Evolutionary conservation across 2,329 filamentous ascomycete genomes (phyloP), one percentile per base, ranked within the genome.

Genomic region (Calycina herbarum): DNA sequence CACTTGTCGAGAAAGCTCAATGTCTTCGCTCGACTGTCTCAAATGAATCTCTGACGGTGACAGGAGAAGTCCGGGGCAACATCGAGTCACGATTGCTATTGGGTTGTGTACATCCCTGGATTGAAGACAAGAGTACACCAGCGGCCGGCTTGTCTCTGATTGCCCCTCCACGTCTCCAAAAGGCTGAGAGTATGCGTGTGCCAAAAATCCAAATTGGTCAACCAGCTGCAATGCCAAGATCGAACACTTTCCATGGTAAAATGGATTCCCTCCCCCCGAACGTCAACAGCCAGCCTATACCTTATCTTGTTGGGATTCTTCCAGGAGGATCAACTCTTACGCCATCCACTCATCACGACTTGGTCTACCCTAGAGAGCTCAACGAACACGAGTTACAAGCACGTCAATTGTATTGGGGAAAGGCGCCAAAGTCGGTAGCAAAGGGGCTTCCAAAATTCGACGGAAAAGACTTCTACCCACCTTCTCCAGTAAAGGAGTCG

Each of bases 401-500:
- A 68, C 83, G 86, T 57, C 81, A 83, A 68, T 76, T 87, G 68
- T 89, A 87, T 73, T 89, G 86, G 85, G 85, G 84, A 10, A 82
- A 84, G 56, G 82, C 83, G 17, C 81, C 85, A 54, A 79, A 77
- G 35, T 80, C 82, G 68, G 79, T 80, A 13, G 79, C 82, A 59
- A 80, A 78, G 40, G 70, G 85, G 1, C 77, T 88, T 51, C 86
- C 86, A 40, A 88, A 86, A 74, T 89, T 86, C 70, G 86, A 89
- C 69, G 86, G 87, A 29, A 87, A 86, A 73, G 82, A 88, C 73
- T 89, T 89, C 70, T 89, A 88, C 67, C 84, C 83, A 35, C 77
- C 84, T 2, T 87, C 86, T 0, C 84, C 85, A 0, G 73, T 76
- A 67, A 85, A 83, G 72, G 71, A 76, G 29, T 54, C 40, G 15